Base-by-base conservation (phyloP, 805 yeast genomes). In the Cyberlindnera euphorbiae region DNA sequence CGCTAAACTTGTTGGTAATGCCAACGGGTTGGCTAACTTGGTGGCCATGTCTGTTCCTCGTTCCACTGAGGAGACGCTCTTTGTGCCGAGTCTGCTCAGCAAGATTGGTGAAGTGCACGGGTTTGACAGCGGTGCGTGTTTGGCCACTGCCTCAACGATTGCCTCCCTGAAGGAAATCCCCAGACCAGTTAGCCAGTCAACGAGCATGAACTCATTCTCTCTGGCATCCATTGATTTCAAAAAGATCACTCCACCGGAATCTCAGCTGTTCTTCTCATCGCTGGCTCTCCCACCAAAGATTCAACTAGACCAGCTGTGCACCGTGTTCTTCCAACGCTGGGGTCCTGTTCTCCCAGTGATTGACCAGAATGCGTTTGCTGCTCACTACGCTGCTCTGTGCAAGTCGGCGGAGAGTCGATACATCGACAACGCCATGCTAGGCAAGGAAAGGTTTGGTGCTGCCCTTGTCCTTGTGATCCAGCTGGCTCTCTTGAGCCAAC, bases 271-370 rank as follows among this genome's bases (percentile, higher is more conserved):
- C 51, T 65, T 77, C 38, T 59, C 59, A 32, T 58, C 53, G 32
- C 48, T 70, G 23, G 62, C 60, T 33, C 47, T 77, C 17, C 76
- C 76, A 4, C 64, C 79, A 16, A 69, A 80, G 37, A 55, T 75
- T 17, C 75, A 77, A 39, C 56, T 85, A 38, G 95, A 88, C 56
- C 77, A 77, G 17, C 67, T 84, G 21, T 70, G 83, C 14, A 70
- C 82, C 0, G 55, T 76, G 4, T 88, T 73, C 53, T 87, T 86
- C 59, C 78, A 76, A 43, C 80, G 82, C 39, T 88, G 96, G 95
- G 80, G 83, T 19, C 67, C 73, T 17, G 59, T 76, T 5, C 64
- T 80, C 16, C 94, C 95, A 0, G 66, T 85, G 12, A 52, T 88
- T 35, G 85, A 84, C 55, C 76, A 77, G 44, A 73, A 73, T 28